phyloP scores from a whole-genome alignment of 805 yeast species.

The Kodamaea nitidulidarum region DNA sequence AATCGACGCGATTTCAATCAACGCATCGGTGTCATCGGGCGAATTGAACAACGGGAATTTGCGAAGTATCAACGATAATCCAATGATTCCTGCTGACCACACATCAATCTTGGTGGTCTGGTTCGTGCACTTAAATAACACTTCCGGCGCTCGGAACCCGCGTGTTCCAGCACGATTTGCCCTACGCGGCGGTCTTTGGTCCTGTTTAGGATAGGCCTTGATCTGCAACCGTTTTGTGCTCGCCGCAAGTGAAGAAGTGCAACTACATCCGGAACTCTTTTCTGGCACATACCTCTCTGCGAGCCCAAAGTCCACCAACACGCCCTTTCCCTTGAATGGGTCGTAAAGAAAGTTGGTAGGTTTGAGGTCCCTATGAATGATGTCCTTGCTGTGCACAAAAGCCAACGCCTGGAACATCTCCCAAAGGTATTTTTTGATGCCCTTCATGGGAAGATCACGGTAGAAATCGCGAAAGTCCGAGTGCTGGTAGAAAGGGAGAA shows the following conservation, averaged over 20 bases:
- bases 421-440: conserved; percentile 75
- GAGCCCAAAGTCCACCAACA: conserved; percentile 85
- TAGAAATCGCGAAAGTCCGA: conserved; percentile 86
- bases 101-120: conserved; percentile 81
- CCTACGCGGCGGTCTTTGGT: conserved; percentile 80
- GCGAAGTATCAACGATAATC: conserved; percentile 70
- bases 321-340: conserved; percentile 65
- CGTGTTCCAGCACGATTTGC: conserved; percentile 97
- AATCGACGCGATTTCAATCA: conserved; percentile 75
- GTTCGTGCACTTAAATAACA: conserved; percentile 76
- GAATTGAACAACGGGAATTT: conserved; percentile 94
- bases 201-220: conserved; percentile 76
- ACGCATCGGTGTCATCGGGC: conserved; percentile 87
- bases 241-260: conserved; percentile 28
- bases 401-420: conserved; percentile 74
- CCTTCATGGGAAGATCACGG: conserved; percentile 71
- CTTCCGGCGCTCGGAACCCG: conserved; percentile 94
- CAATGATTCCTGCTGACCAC: conserved; percentile 91
- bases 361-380: conserved; percentile 42
- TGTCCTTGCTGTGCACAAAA: conserved; percentile 47
- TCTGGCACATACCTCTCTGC: conserved; percentile 54
- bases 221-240: conserved; percentile 22
- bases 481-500: conserved; percentile 86
- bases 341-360: conserved; percentile 69
- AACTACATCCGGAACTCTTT: conserved; percentile 48